Percentiles rank a stretch among this genome's conserved stretches.
These are phyloP conservation scores for Cruciata laevipes DNA, from an alignment of 257 asterid genomes.

Conservation along the genomic window DNA sequence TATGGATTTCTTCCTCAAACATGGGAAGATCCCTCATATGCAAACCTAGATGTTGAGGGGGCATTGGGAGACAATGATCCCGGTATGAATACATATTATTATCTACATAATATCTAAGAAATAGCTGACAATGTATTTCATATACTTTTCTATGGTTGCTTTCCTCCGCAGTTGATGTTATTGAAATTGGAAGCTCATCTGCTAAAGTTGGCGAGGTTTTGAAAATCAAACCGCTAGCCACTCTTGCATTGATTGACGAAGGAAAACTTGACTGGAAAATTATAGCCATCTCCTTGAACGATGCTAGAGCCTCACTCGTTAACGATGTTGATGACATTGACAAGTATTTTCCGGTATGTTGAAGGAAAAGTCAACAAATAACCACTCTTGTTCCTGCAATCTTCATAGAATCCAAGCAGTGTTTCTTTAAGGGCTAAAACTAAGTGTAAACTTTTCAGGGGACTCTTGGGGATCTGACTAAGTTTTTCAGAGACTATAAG, in stretches of 20 bases:
- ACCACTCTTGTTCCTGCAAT: neutral
- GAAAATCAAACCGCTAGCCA: conserved; percentile 90
- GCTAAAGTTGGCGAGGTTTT: conserved; percentile 70
- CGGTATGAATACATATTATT: conserved; percentile 31
- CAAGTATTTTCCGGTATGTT: conserved; percentile 84
- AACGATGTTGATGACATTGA: conserved; percentile 83
- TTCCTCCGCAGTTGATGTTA: conserved; percentile 73
- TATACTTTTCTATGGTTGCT: conserved; percentile 1
- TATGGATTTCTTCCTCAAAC: conserved; percentile 99
- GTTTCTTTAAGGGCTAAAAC: neutral
- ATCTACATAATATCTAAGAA: neutral
- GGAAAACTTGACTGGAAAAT: conserved; percentile 99
- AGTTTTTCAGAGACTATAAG: conserved; percentile 96
- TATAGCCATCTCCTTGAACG: conserved; percentile 83
- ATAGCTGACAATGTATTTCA: neutral
- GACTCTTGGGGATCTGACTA: conserved; percentile 78
- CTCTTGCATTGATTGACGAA: conserved; percentile 95
- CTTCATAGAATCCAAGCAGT: neutral
- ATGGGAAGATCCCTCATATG: conserved; percentile 92
- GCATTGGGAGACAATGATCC: conserved; percentile 99
- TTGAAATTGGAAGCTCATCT: conserved; percentile 78
- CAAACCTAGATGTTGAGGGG: conserved; percentile 87
- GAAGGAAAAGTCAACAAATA: neutral
- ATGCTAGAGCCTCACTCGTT: conserved; percentile 89
- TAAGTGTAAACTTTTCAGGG: conserved; percentile 37